Evolutionary conservation across 75 land plant genomes (phyloP).

Genomic region (Pinus albicaulis): DNA sequence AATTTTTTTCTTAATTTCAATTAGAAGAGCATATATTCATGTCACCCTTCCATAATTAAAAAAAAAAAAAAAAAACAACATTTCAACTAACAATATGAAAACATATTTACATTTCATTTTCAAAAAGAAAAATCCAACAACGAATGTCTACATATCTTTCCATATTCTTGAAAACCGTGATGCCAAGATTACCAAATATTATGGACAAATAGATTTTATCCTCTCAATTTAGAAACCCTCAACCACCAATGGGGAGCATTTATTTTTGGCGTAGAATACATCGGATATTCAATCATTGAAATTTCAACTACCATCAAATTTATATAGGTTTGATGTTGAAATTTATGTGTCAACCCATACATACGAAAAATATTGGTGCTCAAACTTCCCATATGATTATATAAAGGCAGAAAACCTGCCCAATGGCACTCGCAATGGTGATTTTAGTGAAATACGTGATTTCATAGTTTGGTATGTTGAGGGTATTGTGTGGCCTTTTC

Average conservation of each 20-base stretch:
- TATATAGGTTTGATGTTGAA: conserved; percentile 75
- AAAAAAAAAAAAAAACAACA: too few species aligned
- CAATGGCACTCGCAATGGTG: conserved; percentile 67
- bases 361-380: conserved; percentile 86
- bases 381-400: conserved; percentile 75
- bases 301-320: conserved; percentile 57
- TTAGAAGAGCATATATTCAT: too few species aligned
- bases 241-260: conserved; percentile 66
- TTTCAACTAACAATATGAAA: too few species aligned
- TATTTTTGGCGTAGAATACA: conserved; percentile 59
- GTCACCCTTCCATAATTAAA: too few species aligned
- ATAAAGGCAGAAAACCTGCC: conserved; percentile 63
- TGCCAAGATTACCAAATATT: background rate
- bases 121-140: too few species aligned
- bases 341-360: conserved; percentile 77
- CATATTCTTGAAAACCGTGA: conserved; percentile 44
- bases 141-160: conserved; percentile 44
- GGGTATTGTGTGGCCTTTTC: conserved; percentile 86
- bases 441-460: conserved; percentile 85
- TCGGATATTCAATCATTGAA: conserved; percentile 32
- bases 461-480: conserved; percentile 57
- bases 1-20: too few species aligned
- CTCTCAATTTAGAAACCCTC: conserved; percentile 62
- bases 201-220: conserved; percentile 8
- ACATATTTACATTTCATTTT: too few species aligned